Percentiles rank a stretch among this genome's conserved stretches.
These are phyloP conservation scores for Naganishia friedmannii DNA, from an alignment of 768 basidiomycete species.

Conservation along the genomic window DNA sequence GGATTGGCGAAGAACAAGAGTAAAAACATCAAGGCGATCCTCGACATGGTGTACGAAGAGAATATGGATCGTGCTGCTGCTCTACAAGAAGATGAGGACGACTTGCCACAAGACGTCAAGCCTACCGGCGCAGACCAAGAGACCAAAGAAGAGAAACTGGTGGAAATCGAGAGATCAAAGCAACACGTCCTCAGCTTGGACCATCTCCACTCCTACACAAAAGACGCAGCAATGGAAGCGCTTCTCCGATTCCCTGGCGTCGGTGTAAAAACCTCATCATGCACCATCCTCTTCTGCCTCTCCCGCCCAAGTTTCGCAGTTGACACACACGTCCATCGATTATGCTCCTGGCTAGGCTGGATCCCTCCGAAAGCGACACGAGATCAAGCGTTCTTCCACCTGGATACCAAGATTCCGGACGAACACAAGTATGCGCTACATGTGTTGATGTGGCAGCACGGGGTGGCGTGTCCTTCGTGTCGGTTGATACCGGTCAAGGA, in stretches of 20 bases:
- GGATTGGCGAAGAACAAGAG: constrained; percentile 43
- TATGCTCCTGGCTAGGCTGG: constrained; percentile 46
- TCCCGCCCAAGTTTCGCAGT: constrained; percentile 43
- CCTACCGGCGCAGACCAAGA: neutral
- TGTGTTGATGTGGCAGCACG: constrained; percentile 44
- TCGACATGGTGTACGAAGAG: constrained; percentile 35
- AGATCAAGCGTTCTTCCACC: constrained; percentile 45
- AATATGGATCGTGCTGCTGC: constrained; percentile 30
- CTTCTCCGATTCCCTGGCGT: constrained; percentile 42
- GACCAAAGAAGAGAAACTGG: neutral
- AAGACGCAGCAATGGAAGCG: constrained; percentile 42
- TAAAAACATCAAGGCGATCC: constrained; percentile 44
- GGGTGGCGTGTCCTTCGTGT: constrained; percentile 29
- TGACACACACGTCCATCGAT: constrained; percentile 47
- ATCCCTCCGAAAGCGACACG: constrained; percentile 38
- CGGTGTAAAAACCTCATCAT: constrained; percentile 46
- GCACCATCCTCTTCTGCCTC: constrained; percentile 45
- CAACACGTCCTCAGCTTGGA: constrained; percentile 39
- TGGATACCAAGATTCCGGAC: constrained; percentile 44
- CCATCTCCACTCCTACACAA: constrained; percentile 42
- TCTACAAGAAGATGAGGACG: neutral
- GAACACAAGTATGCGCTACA: constrained; percentile 46
- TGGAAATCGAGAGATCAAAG: constrained; percentile 18
- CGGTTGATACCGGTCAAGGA: constrained; percentile 30
- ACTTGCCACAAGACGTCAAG: neutral